Evolutionary conservation across 768 basidiomycete species (phyloP), one percentile per base, ranked within the genome.

Genomic region (Leccinum imitatum): DNA sequence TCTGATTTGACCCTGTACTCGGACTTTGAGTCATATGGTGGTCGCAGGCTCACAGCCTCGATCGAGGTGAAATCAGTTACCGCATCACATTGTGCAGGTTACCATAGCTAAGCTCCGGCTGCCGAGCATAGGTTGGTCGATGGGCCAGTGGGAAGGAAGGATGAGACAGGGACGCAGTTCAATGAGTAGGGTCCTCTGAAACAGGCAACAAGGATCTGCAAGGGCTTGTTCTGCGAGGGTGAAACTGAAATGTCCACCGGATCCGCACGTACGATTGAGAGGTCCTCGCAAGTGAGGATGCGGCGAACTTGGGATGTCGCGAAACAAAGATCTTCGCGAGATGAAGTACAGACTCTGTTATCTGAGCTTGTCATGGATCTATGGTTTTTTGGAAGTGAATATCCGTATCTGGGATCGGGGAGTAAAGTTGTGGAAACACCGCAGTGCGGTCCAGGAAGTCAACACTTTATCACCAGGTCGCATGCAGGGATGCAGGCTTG

Each of bases 201-300:
- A 69, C 67, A 37, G 44, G 50, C 25, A 2, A 61, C 50, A 17
- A 63, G 47, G 69, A 70, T 69, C 63, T 70, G 47, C 66, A 70
- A 48, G 56, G 60, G 63, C 50, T 46, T 35, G 59, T 59, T 58
- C 54, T 53, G 23, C 60, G 39, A 33, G 44, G 33, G 54, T 61
- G 62, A 63, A 58, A 61, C n/a, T 41, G 60, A 62, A 58, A 65
- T 61, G 57, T 57, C 59, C 61, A 21, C 57, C 56, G 31, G 27
- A 53, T 59, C 50, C 31, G 33, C 55, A 52, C 30, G 63, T 62
- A 63, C 58, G 35, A 56, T 63, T 61, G 69, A 64, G 52, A 59
- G 61, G 33, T 54, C 25, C 63, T 59, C 63, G 57, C 59, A 56
- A 57, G 59, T 58, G 65, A 64, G 53, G 54, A 35, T 59, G 59